Conservation (phyloP, 257 asterid species). For the Fraxinus cuspidata region DNA sequence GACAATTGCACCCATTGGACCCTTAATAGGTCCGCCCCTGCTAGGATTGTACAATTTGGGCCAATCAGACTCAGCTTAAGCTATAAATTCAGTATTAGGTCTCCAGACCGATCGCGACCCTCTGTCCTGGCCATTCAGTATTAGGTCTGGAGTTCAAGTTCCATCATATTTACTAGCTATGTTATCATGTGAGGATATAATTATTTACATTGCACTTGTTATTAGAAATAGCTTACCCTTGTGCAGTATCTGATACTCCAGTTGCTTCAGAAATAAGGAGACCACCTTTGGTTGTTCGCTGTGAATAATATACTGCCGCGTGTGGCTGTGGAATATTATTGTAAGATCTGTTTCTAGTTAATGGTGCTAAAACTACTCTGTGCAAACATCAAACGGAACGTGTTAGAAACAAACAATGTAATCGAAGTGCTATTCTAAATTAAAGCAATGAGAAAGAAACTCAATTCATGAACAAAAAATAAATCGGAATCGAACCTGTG, state of each 20-base stretch:
- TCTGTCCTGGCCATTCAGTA: no score
- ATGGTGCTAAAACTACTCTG: slow-evolving; percentile 38
- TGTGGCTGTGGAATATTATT: slow-evolving; percentile 38
- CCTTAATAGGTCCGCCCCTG: no score
- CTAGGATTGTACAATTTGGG: no score
- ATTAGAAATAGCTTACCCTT: slow-evolving; percentile 14
- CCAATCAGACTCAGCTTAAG: no score
- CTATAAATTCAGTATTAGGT: no score
- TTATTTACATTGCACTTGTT: no score
- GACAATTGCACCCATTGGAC: no score
- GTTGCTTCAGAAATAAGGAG: slow-evolving; percentile 45
- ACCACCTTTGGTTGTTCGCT: slow-evolving; percentile 35
- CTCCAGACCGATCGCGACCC: no score
- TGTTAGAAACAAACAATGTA: not conserved
- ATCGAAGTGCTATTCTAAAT: not conserved
- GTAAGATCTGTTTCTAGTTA: slow-evolving; percentile 36
- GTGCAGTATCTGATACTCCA: slow-evolving; percentile 32
- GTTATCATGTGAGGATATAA: no score
- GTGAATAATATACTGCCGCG: slow-evolving; percentile 32
- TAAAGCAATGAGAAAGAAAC: not conserved
- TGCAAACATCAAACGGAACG: not conserved
- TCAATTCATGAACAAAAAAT: not conserved
- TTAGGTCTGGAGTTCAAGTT: no score
- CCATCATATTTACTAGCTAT: no score
- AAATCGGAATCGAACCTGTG: slow-evolving; percentile 28